Evolutionary conservation across 1,139 yeast genomes (phyloP).

Genomic region (Yamadazyma dendronema): DNA sequence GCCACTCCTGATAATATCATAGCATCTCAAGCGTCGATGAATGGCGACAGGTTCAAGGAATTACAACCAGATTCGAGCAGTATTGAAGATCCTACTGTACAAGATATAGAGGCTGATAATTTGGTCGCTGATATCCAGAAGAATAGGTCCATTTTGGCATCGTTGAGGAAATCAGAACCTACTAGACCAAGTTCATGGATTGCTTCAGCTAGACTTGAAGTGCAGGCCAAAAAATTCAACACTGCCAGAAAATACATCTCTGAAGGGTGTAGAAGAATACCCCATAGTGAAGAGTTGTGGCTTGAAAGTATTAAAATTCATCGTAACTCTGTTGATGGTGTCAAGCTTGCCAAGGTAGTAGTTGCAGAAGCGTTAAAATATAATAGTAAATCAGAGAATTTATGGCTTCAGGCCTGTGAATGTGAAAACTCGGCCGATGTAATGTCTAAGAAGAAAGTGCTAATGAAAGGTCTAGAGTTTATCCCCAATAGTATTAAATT

Average conservation of each 20-base stretch:
- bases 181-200: conserved; percentile 81
- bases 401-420: conserved; percentile 74
- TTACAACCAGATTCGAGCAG: conserved; percentile 36
- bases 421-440: conserved; percentile 53
- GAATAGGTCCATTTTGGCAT: conserved; percentile 54
- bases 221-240: conserved; percentile 53
- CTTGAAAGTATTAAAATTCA: conserved; percentile 74
- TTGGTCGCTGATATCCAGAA: conserved; percentile 38
- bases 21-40: conserved; percentile 15
- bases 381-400: conserved; percentile 52
- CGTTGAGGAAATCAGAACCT: conserved; percentile 74
- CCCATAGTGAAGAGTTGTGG: conserved; percentile 76
- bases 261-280: conserved; percentile 73
- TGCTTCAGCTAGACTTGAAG: conserved; percentile 80
- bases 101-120: conserved; percentile 24
- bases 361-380: conserved; percentile 65
- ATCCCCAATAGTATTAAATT: conserved; percentile 45
- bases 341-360: conserved; percentile 47
- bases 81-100: not conserved
- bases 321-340: conserved; percentile 39
- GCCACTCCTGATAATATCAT: conserved; percentile 79
- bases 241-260: conserved; percentile 61
- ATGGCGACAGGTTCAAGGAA: conserved; percentile 28
- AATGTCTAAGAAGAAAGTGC: conserved; percentile 50
- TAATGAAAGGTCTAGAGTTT: conserved; percentile 60